phyloP scores from a whole-genome alignment of 2,329 filamentous ascomycete species.

The Calonectria hawksworthii region DNA sequence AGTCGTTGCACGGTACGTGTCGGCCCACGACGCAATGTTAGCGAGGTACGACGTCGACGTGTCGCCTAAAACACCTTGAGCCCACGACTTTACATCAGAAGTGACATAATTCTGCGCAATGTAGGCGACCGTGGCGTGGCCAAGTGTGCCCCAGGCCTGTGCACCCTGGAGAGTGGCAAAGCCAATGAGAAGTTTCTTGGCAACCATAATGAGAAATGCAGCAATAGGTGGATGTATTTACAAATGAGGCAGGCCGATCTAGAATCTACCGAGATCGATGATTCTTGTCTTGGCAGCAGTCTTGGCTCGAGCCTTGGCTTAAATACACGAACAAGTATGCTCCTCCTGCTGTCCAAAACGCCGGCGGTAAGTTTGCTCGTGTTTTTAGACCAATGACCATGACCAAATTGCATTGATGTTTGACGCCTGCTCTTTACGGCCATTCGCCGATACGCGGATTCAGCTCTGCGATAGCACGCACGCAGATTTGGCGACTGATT shows the following conservation, averaged over 20 bases:
- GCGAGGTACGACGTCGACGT: conserved; percentile 62
- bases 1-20: conserved; percentile 61
- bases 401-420: background rate
- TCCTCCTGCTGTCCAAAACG: background rate
- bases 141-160: conserved; percentile 7
- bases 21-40: conserved; percentile 58
- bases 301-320: background rate
- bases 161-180: background rate
- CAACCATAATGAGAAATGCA: background rate
- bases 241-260: background rate
- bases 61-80: conserved; percentile 55
- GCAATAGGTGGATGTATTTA: background rate
- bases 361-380: background rate
- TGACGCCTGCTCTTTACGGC: background rate
- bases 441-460: conserved; percentile 11
- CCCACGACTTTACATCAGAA: conserved; percentile 23
- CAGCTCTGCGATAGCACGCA: background rate
- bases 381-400: background rate
- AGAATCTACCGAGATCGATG: background rate
- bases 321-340: background rate
- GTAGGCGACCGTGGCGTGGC: conserved; percentile 14
- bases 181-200: background rate
- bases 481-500: background rate
- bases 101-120: conserved; percentile 12
- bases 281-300: background rate